Base-by-base conservation (phyloP, 495 filamentous ascomycete genomes). In the Penicillium silybi region DNA sequence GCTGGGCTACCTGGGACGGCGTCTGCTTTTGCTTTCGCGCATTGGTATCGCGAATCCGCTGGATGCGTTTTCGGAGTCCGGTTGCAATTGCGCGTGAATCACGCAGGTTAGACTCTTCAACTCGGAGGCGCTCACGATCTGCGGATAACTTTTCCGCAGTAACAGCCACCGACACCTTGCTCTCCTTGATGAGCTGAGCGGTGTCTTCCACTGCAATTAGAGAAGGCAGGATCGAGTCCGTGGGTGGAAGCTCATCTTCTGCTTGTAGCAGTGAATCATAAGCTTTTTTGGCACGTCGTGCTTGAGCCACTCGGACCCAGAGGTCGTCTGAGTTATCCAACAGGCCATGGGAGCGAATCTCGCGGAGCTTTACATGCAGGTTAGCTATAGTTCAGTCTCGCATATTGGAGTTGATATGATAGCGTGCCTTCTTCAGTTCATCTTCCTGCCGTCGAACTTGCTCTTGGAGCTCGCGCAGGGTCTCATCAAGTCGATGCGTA, bases 121-220 rank as follows among this genome's bases (percentile, higher is more conserved):
- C 62, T 26, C 84, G 79, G 0, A 90, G 68, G 7, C 74, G 74
- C 44, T 76, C 64, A 41, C 79, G 75, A 5, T 79, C 66, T 15
- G 68, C 61, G 37, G 80, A 71, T n/a, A 89, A 64, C 8, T 77
- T 76, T 10, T 72, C 64, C 43, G 75, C 70, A 4, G 83, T 80
- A 29, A 76, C 70, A n/a, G 64, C 56, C 22, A 88, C 75, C 13
- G 82, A 83, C 3, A 72, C 66, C 50, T 79, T 83, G 19, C 81
- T 85, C 52, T 87, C 85, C 35, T 75, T 63, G 41, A 89, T 80
- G 19, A 83, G 81, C 35, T 77, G 77, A 27, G 82, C 72, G 1
- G 81, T 85, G 49, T 80, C 82, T 27, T 85, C 80, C 23, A 88
- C 65, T 2, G 88, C 88, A 7, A 95, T 65, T 0, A 95, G 74